Evolutionary conservation across 768 basidiomycete species (phyloP), one percentile per base, ranked within the genome.

Genomic region (Mycena haematopus): DNA sequence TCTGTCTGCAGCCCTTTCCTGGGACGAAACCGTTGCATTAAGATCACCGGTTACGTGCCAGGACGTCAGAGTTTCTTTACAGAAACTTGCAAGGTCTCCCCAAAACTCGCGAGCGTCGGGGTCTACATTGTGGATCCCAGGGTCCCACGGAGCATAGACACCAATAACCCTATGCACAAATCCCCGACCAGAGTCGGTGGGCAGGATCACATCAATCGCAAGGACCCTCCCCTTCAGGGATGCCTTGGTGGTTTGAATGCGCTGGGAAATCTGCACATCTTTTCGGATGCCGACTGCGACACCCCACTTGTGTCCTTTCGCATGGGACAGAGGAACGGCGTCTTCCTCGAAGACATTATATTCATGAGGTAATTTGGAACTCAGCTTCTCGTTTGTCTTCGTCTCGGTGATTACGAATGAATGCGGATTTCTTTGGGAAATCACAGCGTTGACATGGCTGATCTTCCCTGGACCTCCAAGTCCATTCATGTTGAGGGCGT

Each of bases 341-440:
- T 58, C 57, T 38, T 58, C 57, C 49, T 58, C 49, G 49, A 50
- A 58, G 5, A 58, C 51, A 31, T 58, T 58, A 19, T 58, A 58
- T 17, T 58, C 49, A 47, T 22, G 42, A 36, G 57, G 57, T 35
- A 58, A 35, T 22, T 58, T 58, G n/a, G 57, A 50, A 51, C 57
- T 58, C 57, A 58, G 56, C 56, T 58, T 58, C 22, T 58, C 56
- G 36, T 50, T 58, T 14, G 56, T 58, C n/a, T 58, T 58, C 4
- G 56, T 58, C 47, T 58, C 47, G 14, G 56, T 49, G 17, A 58
- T 58, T 2, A 58, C 56, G 44, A 58, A 58, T 7, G 36, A 21
- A 24, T 58, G 56, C 7, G 56, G 56, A 13, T 31, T 45, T 19
- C 56, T 49, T 19, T 24, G 21, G 6, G 47, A 36, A 4, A 58